Percentiles rank a stretch among this genome's conserved stretches.
Evolutionary conservation across 768 basidiomycete species (phyloP).

Genomic region (Russula sp.): DNA sequence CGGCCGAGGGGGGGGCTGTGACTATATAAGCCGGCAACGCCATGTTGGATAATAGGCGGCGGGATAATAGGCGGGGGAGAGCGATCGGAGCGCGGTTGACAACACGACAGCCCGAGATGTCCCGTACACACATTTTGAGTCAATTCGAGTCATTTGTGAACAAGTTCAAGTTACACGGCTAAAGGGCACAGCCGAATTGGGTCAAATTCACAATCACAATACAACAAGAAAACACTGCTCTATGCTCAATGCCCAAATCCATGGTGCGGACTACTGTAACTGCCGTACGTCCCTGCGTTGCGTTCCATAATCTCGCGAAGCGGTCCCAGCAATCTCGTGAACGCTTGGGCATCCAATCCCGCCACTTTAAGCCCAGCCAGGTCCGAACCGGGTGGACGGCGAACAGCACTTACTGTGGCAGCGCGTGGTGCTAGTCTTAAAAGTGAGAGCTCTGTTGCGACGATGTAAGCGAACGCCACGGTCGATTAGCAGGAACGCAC

Average conservation of each 20-base stretch:
- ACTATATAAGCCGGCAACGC: too few relatives aligned
- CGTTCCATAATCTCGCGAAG: constrained; percentile 91
- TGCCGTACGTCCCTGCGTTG: constrained; percentile 68
- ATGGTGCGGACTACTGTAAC: constrained; percentile 17
- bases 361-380: constrained; percentile 83
- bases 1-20: too few relatives aligned
- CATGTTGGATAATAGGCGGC: too few relatives aligned
- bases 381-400: constrained; percentile 44
- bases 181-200: too few relatives aligned
- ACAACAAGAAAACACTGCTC: neutral
- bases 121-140: too few relatives aligned
- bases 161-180: too few relatives aligned
- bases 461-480: too few relatives aligned
- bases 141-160: too few relatives aligned
- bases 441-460: constrained; percentile 75
- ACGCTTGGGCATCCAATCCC: constrained; percentile 87
- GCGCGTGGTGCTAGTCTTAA: constrained; percentile 87
- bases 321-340: constrained; percentile 90
- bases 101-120: too few relatives aligned
- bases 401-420: constrained; percentile 88
- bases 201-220: constrained; percentile 8
- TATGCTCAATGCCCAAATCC: constrained; percentile 16
- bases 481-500: too few relatives aligned
- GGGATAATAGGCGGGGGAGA: too few relatives aligned
- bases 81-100: too few relatives aligned